Base-by-base conservation (phyloP, 495 filamentous ascomycete species). In the Hyaloscypha finlandica region DNA sequence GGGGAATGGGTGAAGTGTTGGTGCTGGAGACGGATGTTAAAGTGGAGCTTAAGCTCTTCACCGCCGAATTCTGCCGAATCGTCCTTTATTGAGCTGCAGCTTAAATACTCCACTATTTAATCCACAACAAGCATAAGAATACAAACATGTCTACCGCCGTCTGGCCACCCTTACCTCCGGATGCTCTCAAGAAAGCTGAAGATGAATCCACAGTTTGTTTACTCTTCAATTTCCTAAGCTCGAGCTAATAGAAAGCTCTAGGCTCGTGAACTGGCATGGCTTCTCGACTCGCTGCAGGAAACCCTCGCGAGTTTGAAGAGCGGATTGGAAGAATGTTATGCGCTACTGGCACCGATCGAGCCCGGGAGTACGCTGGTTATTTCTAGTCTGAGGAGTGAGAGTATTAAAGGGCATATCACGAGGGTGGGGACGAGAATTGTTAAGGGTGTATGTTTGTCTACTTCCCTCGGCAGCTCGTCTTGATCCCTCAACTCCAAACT, bases 401-500 rank as follows among this genome's bases (percentile, higher is more conserved):
- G 84, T 67, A 88, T 98, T 39, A 99, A 99, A 75, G 95, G 95
- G 5, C 89, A 91, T 75, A 85, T 97, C 59, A 97, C 94, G 0
- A 86, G 92, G 30, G 84, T 92, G 12, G 92, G 92, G 8, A 89
- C 88, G 12, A 83, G 86, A 45, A 85, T 96, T 37, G 86, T 92
- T 39, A 92, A 92, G 69, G 91, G 90, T 37, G 90, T 91, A 80
- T 70, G 85, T 85, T 32, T 37, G 16, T 51, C 22, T 61, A 4
- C 53, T 11, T 35, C 35, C 35, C 35, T 8, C 8, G 1, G 3
- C 25, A 25, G 25, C 25, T 33, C 55, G 8, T 30, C 37, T 52
- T 11, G 8, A 48, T 61, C 33, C 29, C n/a, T 37, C 54, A 16
- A 51, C 63, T 33, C 30, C 55, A 69, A 20, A 75, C 74, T 63